Evolutionary conservation across 306 rosid species (phyloP).

Genomic region (Glycine latifolia): DNA sequence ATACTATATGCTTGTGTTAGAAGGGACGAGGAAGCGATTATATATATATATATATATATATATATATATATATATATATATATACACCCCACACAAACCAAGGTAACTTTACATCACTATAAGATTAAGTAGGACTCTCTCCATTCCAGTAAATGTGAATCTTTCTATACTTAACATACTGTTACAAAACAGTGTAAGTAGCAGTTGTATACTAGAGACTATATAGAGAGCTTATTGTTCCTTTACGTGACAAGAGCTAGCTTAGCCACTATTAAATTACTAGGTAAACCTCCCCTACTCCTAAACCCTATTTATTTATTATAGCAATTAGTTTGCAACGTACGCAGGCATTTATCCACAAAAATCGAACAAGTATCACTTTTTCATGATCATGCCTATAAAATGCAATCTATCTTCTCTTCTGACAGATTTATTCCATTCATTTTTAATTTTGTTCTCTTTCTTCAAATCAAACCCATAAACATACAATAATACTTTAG

Average conservation of each 20-base stretch:
- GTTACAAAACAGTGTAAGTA: conserved; percentile 6
- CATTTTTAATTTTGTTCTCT: conserved; percentile 21
- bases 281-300: neutral
- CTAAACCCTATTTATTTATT: conserved; percentile 10
- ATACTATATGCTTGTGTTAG: neutral
- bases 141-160: neutral
- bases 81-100: conserved; percentile 12
- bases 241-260: neutral
- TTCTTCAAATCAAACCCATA: neutral
- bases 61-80: no score
- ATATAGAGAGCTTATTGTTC: neutral
- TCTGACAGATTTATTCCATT: conserved; percentile 11
- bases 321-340: no score
- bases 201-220: neutral
- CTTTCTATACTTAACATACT: neutral
- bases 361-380: neutral
- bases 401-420: neutral
- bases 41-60: no score
- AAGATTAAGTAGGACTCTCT: neutral
- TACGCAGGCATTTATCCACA: neutral
- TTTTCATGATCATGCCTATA: conserved; percentile 19
- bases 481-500: neutral
- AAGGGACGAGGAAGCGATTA: neutral
- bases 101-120: neutral
- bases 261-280: neutral